phyloP scores from a whole-genome alignment of 2,329 filamentous ascomycete genomes.

The Metarhizium rileyi region DNA sequence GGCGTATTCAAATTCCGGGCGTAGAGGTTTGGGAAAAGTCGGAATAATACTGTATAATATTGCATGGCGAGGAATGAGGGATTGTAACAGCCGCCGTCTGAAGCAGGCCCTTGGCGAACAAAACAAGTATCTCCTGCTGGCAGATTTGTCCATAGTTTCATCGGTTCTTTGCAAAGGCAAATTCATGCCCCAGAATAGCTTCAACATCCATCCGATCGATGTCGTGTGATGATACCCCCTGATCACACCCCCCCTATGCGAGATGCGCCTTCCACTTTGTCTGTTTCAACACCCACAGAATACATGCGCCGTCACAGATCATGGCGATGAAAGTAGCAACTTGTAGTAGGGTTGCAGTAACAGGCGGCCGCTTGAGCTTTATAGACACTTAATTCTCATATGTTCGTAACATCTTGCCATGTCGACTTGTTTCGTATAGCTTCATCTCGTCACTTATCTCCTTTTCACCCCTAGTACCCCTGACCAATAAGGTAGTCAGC shows the following conservation, averaged over 20 bases:
- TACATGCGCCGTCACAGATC: not conserved
- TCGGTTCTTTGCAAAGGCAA: not conserved
- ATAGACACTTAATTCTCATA: constrained; percentile 6
- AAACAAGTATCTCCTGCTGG: not conserved
- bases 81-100: not conserved
- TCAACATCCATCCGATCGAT: not conserved
- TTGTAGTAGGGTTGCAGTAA: not conserved
- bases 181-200: not conserved
- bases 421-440: constrained; percentile 1
- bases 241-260: not conserved
- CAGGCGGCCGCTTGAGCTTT: constrained; percentile 6
- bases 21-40: not conserved
- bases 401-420: constrained; percentile 4
- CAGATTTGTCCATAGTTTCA: not conserved
- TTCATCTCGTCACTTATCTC: constrained; percentile 6
- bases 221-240: not conserved
- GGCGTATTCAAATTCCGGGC: not conserved
- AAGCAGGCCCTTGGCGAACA: not conserved
- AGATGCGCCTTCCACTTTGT: not conserved
- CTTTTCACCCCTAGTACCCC: constrained; percentile 48
- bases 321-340: not conserved
- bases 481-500: constrained; percentile 76
- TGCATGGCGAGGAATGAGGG: not conserved
- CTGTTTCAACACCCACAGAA: not conserved
- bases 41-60: not conserved